A percentile compares a stretch with the other conserved stretches of the same genome.
Evolutionary conservation across 2,329 filamentous ascomycete species (phyloP).

Genomic region (Aureobasidium sp.): DNA sequence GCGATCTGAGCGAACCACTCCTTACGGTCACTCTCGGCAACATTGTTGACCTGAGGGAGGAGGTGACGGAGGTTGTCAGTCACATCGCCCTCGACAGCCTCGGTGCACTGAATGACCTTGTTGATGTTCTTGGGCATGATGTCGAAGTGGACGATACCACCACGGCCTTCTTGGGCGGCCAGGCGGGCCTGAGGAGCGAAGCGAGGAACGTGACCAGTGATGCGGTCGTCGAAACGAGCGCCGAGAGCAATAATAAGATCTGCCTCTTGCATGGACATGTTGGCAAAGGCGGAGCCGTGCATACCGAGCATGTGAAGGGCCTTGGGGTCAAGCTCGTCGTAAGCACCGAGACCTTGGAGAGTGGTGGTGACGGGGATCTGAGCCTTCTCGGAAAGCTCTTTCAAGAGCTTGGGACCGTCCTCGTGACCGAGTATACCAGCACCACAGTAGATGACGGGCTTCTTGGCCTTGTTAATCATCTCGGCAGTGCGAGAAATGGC

Average conservation of each 20-base stretch:
- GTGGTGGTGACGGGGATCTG: slow-evolving; percentile 94
- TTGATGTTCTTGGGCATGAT: slow-evolving; percentile 99
- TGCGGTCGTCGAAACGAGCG: slow-evolving; percentile 92
- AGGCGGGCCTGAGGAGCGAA: slow-evolving; percentile 85
- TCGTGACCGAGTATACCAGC: slow-evolving; percentile 78
- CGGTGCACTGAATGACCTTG: slow-evolving; percentile 95
- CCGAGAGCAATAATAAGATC: slow-evolving; percentile 94
- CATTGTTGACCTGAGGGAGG: slow-evolving; percentile 61
- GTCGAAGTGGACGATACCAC: slow-evolving; percentile 95
- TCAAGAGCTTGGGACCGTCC: slow-evolving; percentile 71
- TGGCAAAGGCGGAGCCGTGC: slow-evolving; percentile 95
- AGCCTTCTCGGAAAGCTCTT: slow-evolving; percentile 81
- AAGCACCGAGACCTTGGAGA: slow-evolving; percentile 85
- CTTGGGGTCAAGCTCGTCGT: slow-evolving; percentile 89
- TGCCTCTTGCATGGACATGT: slow-evolving; percentile 95
- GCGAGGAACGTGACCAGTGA: slow-evolving; percentile 71
- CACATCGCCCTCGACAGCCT: slow-evolving; percentile 91
- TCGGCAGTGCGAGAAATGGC: slow-evolving; percentile 72
- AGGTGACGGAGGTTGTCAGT: slow-evolving; percentile 69
- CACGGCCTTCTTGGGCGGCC: slow-evolving; percentile 75
- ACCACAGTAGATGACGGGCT: slow-evolving; percentile 91
- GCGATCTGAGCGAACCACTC: slow-evolving; percentile 89
- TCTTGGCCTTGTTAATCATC: slow-evolving; percentile 82
- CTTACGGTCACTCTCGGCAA: slow-evolving; percentile 57
- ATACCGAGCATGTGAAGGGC: slow-evolving; percentile 97